Evolutionary conservation across 169 alveolate species (phyloP), one percentile per base, ranked within the genome.

Genomic region (Cardiosporidium cionae): DNA sequence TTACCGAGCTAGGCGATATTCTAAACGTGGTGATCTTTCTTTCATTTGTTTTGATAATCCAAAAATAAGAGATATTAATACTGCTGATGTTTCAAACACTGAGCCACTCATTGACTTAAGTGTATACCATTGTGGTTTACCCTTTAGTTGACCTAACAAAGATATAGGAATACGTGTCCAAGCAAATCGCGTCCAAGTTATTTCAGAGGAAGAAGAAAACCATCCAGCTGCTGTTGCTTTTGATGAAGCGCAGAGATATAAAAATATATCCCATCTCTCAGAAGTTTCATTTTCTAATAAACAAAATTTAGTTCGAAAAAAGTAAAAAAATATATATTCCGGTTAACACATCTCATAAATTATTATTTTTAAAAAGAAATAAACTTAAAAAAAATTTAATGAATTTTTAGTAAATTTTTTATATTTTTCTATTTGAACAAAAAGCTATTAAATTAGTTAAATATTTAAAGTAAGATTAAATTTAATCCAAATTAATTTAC

Each of bases 51-150:
- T 72, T 27, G 77, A 69, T 6, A 79, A 67, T 22, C 32, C 52
- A 28, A 73, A 83, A n/a, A n/a, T n/a, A 6, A 86, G 29, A 31
- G 90, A 85, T 36, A 86, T 74, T 0, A 84, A 78, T 44, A 84
- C 66, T 33, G 83, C 77, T 69, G 84, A 86, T 28, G 67, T 25
- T 22, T 77, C 87, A n/a, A 74, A 34, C 22, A 69, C 53, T 31
- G 62, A 53, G 34, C 86, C 83, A 22, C 78, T 65, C 23, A 65
- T 32, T 9, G 86, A 66, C 7, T 79, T 34, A 52, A 86, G 84
- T 7, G 65, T 32, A 28, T 81, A 54, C 96, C 96, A 91, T 78
- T 78, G 87, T n/a, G 96, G 96, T 28, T 83, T 88, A 33, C 89
- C 90, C 52, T 78, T 87, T 33, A 80, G 80, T 3, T 79, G 77